These are phyloP conservation scores for Melaleuca quinquenervia DNA, from an alignment of 345 rosid genomes.

Conservation along the genomic window DNA sequence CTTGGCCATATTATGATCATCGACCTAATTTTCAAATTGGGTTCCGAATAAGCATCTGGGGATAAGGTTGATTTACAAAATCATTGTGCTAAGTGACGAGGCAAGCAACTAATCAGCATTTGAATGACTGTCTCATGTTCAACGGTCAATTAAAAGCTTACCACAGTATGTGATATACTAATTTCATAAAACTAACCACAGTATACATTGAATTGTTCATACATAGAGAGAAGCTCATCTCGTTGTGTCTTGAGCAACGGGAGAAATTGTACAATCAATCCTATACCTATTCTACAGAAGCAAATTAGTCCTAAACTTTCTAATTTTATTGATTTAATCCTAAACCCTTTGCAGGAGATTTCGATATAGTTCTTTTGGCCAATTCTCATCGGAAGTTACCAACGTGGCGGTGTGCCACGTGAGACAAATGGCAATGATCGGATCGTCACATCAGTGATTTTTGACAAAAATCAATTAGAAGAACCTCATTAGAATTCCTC, in stretches of 20 bases:
- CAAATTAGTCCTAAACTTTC: rapidly evolving
- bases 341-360: rapidly evolving
- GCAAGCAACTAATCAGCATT: not conserved
- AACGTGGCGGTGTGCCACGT: not conserved
- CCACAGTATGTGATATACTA: not conserved
- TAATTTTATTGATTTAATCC: not conserved
- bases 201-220: not conserved
- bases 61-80: not conserved
- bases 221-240: not conserved
- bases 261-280: not conserved
- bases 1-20: not conserved
- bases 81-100: not conserved
- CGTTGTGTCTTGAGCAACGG: not conserved
- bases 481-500: not conserved
- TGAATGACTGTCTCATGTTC: not conserved
- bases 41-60: not conserved
- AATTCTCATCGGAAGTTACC: rapidly evolving
- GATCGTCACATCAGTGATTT: too few species aligned
- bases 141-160: not conserved
- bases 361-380: rapidly evolving
- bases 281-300: not conserved
- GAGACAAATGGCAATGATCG: too few species aligned
- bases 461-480: too few species aligned
- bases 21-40: not conserved
- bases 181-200: not conserved